Evolutionary conservation across 176 grass and related monocot genomes (phyloP), one percentile per base, ranked within the genome.

Genomic region (Oryza brachyantha): DNA sequence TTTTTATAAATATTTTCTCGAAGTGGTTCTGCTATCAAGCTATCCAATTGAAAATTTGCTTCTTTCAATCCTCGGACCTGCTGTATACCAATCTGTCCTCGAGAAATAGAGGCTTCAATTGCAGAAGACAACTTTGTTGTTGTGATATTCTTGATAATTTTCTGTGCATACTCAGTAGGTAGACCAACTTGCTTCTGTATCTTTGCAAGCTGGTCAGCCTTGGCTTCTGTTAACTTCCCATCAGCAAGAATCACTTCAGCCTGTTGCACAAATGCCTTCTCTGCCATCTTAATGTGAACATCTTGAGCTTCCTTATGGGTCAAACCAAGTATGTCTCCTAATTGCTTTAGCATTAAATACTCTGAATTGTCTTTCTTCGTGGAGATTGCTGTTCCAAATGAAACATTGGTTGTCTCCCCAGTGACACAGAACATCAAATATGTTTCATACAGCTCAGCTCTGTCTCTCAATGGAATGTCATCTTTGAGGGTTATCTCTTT

Each of bases 231-330:
- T 68, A 99, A 72, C 72, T 99, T 87, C 17, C 96, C 96, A 69
- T 99, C 96, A 79, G 96, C 90, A 87, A 99, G 88, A 88, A 99
- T 92, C 40, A 93, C 88, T 85, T 99, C 96, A 21, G 96, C 96
- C 83, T 93, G 92, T 83, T 99, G 89, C 58, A 93, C 87, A 74
- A 99, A 99, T 76, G 96, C 85, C 70, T 99, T 91, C 74, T 99
- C 92, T 74, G 96, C 67, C 79, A 99, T 84, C 45, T 89, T 99
- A 78, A 90, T 84, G 69, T 94, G 96, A 72, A 95, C 85, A 65
- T 85, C 77, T 77, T 84, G 86, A 78, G 83, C 81, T 82, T 99
- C 96, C 60, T 94, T 92, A 71, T 64, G 41, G 29, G 88, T 95
- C 50, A 99, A 80, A 64, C 96, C 96, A 63, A 99, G 85, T 85